Evolutionary conservation across 202 grass and related monocot genomes (phyloP), one percentile per base, ranked within the genome.

Genomic region (Brachypodium distachyon): DNA sequence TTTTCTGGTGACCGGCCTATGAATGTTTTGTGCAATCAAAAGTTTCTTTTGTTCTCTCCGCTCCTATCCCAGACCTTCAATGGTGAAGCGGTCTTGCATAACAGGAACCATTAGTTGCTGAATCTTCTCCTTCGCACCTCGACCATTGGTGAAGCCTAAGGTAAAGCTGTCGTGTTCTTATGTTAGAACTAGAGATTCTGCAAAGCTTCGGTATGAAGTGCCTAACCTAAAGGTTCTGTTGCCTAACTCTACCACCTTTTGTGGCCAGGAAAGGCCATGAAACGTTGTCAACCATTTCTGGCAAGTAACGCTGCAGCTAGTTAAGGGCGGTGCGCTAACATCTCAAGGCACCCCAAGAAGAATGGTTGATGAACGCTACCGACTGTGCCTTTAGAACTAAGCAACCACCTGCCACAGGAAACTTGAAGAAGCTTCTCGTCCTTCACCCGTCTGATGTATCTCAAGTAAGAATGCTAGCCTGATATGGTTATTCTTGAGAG

Each of bases 191-290:
- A 2, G 41, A 72, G 70, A 52, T 25, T 60, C 1, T 69, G 34
- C 25, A 29, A 55, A 76, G 18, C 47, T 76, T 81, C 54, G 38
- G 63, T 49, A 71, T 56, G 39, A 72, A 70, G 32, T 29, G 70
- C 86, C 86, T 76, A 88, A 84, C 81, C 76, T 81, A 84, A 42
- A 64, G 4, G 72, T 84, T 81, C 70, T 76, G 9, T 9, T 84
- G 76, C 81, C 86, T 88, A 88, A 88, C 86, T 38, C 76, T 70
- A 74, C 39, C 34, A 40, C 61, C 44, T 21, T 69, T 41, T 46
- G 55, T 80, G 18, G 55, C 23, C 71, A 76, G 61, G 70, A 70
- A 62, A 70, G 52, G 26, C 44, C 25, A 32, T 40, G 39, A 37
- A 25, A 40, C 76, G 61, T 84, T 42, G 74, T 73, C 74, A 74